Base-by-base conservation (phyloP, 2,329 filamentous ascomycete species). In the Drechslerella stenobrocha region DNA sequence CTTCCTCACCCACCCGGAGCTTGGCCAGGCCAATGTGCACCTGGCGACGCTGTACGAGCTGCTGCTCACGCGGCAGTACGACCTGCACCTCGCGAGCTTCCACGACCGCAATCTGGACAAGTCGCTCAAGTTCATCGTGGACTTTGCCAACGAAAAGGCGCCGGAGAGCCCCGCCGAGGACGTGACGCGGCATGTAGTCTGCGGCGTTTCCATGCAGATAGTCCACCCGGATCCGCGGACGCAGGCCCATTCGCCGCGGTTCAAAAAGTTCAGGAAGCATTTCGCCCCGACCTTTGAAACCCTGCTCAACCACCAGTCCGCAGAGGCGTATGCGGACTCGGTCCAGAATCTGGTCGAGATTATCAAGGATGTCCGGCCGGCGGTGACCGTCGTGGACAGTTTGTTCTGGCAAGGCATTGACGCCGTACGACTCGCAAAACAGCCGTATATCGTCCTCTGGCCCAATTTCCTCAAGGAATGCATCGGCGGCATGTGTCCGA, bases 21-120 rank as follows among this genome's bases (percentile, higher is more conserved):
- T 71, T 0, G 70, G 70, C n/a, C 70, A 72, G 30, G 65, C 70
- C 46, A 63, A 59, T 23, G 70, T 72, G 11, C 51, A 63, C 9
- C 47, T 72, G 8, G 70, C 70, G 11, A 64, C 65, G 3, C 53
- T 66, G 2, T 53, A 70, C 15, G 70, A 72, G 22, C 55, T 71
- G 28, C 52, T 63, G 13, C 35, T 56, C 1, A 18, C 55, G 6
- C 22, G 35, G 3, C 24, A 63, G 24, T 64, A 69, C 28, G 65
- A 70, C 20, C 48, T 72, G 18, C 70, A 72, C 13, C 40, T 72
- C 23, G 70, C 65, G 18, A 70, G 60, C 1, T 71, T 69, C 30
- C n/a, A 52, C 23, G 63, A 67, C 13, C 32, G n/a, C 15, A 60
- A 60, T 22, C 50, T 67, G 20, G 63, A 67, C 15, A 55, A 52